Conservation (phyloP, 768 basidiomycete species). For the Boletus pseudopeckii region DNA sequence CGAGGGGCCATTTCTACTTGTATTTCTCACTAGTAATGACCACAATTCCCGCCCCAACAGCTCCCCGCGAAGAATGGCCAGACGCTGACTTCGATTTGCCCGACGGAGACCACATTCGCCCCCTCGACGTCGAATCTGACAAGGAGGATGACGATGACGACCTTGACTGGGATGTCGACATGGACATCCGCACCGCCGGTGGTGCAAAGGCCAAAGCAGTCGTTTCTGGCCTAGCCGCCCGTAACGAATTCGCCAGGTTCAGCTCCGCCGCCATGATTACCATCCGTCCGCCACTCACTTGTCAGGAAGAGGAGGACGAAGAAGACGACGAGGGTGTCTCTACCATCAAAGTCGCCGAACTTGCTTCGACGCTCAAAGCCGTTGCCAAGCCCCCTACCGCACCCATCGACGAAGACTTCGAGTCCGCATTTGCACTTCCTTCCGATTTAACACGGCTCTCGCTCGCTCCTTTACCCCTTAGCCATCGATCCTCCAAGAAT, state of each 20-base stretch:
- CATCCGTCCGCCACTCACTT: slow-evolving; percentile 62
- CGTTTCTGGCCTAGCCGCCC: slow-evolving; percentile 37
- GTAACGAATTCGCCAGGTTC: slow-evolving; percentile 38
- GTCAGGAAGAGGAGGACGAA: slow-evolving; percentile 49
- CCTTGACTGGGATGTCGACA: slow-evolving; percentile 80
- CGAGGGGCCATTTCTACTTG: slow-evolving; percentile 21
- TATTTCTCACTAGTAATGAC: slow-evolving; percentile 42
- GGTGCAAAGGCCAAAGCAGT: slow-evolving; percentile 45
- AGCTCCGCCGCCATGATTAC: slow-evolving; percentile 35
- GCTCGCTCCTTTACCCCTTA: slow-evolving; percentile 71
- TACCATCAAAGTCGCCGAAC: slow-evolving; percentile 71
- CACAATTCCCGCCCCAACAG: slow-evolving; percentile 56
- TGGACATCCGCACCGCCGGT: slow-evolving; percentile 61
- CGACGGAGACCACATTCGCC: slow-evolving; percentile 65
- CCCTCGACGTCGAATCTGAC: slow-evolving; percentile 56
- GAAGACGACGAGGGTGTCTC: slow-evolving; percentile 81
- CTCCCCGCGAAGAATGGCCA: slow-evolving; percentile 74
- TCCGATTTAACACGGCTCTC: slow-evolving; percentile 79
- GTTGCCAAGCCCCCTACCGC: slow-evolving; percentile 33
- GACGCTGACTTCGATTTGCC: slow-evolving; percentile 86
- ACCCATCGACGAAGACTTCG: slow-evolving; percentile 69
- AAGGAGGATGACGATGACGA: slow-evolving; percentile 63
- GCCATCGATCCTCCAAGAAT: slow-evolving; percentile 75
- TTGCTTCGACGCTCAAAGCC: slow-evolving; percentile 37
- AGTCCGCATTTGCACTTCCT: slow-evolving; percentile 79